Evolutionary conservation across 495 filamentous ascomycete species (phyloP).

Genomic region (Pseudevernia furfuracea): DNA sequence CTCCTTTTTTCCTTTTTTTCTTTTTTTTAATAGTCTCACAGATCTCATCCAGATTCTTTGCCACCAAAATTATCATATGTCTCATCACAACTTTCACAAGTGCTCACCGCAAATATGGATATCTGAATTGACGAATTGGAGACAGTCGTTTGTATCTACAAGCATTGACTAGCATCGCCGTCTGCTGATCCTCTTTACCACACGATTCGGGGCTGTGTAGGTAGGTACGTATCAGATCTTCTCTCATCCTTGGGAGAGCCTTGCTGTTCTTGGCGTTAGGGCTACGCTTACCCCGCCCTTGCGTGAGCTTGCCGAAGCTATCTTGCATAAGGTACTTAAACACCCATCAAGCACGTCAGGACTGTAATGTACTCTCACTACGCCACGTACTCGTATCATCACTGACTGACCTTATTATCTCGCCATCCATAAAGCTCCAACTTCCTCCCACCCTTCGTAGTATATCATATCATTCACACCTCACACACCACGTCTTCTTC

Average conservation of each 20-base stretch:
- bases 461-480: not conserved
- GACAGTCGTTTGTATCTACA: not conserved
- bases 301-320: slow-evolving; percentile 1
- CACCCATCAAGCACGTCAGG: slow-evolving; percentile 18
- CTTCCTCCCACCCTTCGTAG: not conserved
- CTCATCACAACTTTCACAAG: too few species aligned
- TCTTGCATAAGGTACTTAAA: slow-evolving; percentile 4
- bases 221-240: not conserved
- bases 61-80: not conserved
- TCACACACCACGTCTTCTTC: slow-evolving; percentile 18
- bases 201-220: slow-evolving; percentile 1
- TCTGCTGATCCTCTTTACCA: slow-evolving; percentile 3
- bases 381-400: slow-evolving; percentile 14
- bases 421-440: not conserved
- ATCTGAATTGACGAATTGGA: not conserved
- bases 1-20: too few species aligned
- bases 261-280: slow-evolving; percentile 17
- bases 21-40: too few species aligned
- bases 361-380: not conserved
- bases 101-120: too few species aligned
- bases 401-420: not conserved
- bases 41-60: not conserved
- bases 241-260: slow-evolving; percentile 1
- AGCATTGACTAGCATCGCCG: slow-evolving; percentile 12
- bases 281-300: slow-evolving; percentile 9